Evolutionary conservation across 2,329 filamentous ascomycete genomes (phyloP).

Genomic region (Lasiodiplodia gonubiensis): DNA sequence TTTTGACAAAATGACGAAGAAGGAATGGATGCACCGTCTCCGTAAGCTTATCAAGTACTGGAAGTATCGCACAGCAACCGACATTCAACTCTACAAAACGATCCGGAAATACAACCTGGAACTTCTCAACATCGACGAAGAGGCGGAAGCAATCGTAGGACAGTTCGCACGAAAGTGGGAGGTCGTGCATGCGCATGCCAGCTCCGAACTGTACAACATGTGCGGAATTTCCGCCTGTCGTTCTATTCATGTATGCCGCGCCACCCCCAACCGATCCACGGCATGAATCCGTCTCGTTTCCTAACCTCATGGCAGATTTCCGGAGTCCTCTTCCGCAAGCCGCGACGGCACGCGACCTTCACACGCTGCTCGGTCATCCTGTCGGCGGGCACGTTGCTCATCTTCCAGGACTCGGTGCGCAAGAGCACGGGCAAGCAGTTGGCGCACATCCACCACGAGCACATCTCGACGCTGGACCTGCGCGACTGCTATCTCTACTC

Average conservation of each 20-base stretch:
- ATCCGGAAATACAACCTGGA: conserved; percentile 64
- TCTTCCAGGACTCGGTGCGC: conserved; percentile 67
- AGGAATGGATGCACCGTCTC: conserved; percentile 67
- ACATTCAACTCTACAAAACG: conserved; percentile 63
- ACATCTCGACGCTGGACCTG: conserved; percentile 64
- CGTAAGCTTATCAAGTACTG: conserved; percentile 65
- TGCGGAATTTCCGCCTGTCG: conserved; percentile 69
- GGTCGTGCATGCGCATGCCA: conserved; percentile 67
- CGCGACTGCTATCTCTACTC: conserved; percentile 70
- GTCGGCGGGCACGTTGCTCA: conserved; percentile 63
- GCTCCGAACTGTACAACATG: conserved; percentile 69
- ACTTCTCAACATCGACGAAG: conserved; percentile 67
- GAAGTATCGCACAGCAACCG: conserved; percentile 61
- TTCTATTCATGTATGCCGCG: conserved; percentile 53
- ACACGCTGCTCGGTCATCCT: conserved; percentile 66
- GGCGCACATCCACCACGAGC: conserved; percentile 66
- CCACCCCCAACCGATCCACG: background rate
- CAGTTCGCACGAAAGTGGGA: conserved; percentile 73
- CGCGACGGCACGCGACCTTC: conserved; percentile 66
- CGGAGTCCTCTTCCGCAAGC: conserved; percentile 68
- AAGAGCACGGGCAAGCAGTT: conserved; percentile 61
- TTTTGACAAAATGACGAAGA: conserved; percentile 62
- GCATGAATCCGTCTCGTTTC: background rate
- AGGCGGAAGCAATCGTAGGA: conserved; percentile 67
- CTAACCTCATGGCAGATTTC: conserved; percentile 50